Conservation (phyloP, 768 basidiomycete genomes). For the Amanita pallidorosea region DNA sequence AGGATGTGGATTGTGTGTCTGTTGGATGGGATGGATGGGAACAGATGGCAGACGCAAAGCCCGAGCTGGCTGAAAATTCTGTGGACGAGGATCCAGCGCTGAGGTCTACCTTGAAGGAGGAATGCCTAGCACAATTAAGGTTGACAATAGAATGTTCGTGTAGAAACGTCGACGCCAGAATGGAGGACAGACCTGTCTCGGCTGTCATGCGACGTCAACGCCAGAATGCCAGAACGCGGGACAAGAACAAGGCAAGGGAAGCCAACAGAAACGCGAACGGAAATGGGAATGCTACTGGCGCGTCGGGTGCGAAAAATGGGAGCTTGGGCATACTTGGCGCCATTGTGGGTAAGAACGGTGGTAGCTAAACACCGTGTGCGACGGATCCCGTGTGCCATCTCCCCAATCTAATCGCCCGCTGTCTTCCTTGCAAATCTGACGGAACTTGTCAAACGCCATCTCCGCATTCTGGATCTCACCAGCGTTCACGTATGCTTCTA, state of each 20-base stretch:
- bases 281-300: too few relatives aligned
- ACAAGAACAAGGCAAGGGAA: too few relatives aligned
- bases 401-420: neutral
- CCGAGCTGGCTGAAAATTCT: slow-evolving; percentile 7
- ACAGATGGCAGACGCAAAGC: slow-evolving; percentile 5
- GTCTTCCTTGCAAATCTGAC: slow-evolving; percentile 19
- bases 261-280: too few relatives aligned
- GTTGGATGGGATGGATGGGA: neutral
- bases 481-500: slow-evolving; percentile 45
- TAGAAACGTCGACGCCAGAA: too few relatives aligned
- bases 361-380: neutral
- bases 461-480: slow-evolving; percentile 37
- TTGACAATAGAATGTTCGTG: slow-evolving; percentile 34
- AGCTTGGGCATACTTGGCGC: too few relatives aligned
- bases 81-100: slow-evolving; percentile 16
- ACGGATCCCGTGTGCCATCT: neutral
- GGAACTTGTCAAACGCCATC: slow-evolving; percentile 55
- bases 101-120: slow-evolving; percentile 33
- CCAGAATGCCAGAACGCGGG: too few relatives aligned
- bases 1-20: neutral
- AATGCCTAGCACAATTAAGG: slow-evolving; percentile 22
- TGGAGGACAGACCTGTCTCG: too few relatives aligned
- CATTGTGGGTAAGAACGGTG: too few relatives aligned
- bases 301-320: too few relatives aligned
- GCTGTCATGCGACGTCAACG: too few relatives aligned